Percentiles rank a stretch among this genome's conserved stretches.
Conservation (phyloP, 108 stramenopile genomes). For the Nitzschia sp. region DNA sequence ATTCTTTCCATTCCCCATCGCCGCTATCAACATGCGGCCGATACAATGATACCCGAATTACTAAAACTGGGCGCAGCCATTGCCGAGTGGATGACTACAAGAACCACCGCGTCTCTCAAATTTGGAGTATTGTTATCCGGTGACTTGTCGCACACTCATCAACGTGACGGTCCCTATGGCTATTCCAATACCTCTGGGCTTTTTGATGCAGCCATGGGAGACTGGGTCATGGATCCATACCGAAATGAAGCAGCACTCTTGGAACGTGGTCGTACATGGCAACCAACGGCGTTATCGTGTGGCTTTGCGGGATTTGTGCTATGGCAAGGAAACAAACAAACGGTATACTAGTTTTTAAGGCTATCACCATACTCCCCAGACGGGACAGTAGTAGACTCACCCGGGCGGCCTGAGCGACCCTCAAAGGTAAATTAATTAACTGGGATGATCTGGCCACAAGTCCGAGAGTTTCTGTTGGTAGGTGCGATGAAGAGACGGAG, state of each 20-base stretch:
- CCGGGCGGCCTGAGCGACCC: no score
- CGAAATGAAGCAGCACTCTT: constrained; percentile 9
- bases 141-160: constrained; percentile 55
- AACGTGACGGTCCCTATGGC: constrained; percentile 45
- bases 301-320: constrained; percentile 46
- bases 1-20: constrained; percentile 40
- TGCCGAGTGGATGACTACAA: constrained; percentile 4
- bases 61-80: constrained; percentile 26
- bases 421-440: no score
- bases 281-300: constrained; percentile 38
- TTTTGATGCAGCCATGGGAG: constrained; percentile 38
- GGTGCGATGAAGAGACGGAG: no score
- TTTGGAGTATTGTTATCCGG: constrained; percentile 36
- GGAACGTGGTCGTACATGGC: constrained; percentile 24
- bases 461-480: no score
- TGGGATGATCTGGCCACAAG: no score
- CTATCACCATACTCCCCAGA: no score
- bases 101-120: neutral
- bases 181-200: constrained; percentile 33
- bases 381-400: no score
- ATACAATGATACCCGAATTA: constrained; percentile 43
- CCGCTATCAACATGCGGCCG: constrained; percentile 25
- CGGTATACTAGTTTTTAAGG: no score
- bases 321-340: constrained; percentile 41
- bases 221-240: constrained; percentile 35